Conservation (phyloP, 1,284 basidiomycete genomes). For the Sparassis latifolia region DNA sequence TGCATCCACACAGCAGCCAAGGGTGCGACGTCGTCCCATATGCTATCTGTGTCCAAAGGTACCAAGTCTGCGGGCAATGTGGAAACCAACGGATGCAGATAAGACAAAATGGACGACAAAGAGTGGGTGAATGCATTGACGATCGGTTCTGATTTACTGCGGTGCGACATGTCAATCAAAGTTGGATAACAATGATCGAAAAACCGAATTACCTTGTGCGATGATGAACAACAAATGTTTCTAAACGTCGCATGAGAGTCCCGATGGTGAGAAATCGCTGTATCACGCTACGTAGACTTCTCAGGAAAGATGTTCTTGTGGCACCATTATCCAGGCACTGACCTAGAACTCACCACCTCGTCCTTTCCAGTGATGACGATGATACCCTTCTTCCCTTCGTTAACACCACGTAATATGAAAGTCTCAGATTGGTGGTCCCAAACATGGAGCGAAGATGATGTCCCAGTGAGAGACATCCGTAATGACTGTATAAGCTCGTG, state of each 20-base stretch:
- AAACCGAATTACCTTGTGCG: conserved; percentile 34
- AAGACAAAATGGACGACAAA: conserved; percentile 47
- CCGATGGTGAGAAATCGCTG: conserved; percentile 59
- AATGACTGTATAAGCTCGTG: conserved; percentile 45
- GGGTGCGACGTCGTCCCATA: conserved; percentile 12
- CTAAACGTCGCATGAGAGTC: conserved; percentile 56
- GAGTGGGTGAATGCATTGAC: conserved; percentile 61
- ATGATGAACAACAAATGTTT: conserved; percentile 39
- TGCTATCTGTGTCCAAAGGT: not conserved
- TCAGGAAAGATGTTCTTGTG: not conserved
- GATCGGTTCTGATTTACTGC: conserved; percentile 39
- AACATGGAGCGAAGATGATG: conserved; percentile 53
- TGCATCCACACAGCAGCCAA: conserved; percentile 45
- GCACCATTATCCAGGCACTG: conserved; percentile 4
- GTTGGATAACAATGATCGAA: not conserved
- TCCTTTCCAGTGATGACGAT: conserved; percentile 50
- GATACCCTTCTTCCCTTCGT: conserved; percentile 23
- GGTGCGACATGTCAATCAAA: not conserved
- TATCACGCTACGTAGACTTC: conserved; percentile 38
- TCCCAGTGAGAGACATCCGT: conserved; percentile 49
- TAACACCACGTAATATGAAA: conserved; percentile 36
- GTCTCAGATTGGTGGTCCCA: conserved; percentile 50
- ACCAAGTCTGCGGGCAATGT: not conserved
- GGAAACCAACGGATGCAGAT: conserved; percentile 30
- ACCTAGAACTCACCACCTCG: conserved; percentile 51